A percentile compares a stretch with the other conserved stretches of the same genome.
Conservation (phyloP, 164 flowering plant species). For the Malania oleifera region DNA sequence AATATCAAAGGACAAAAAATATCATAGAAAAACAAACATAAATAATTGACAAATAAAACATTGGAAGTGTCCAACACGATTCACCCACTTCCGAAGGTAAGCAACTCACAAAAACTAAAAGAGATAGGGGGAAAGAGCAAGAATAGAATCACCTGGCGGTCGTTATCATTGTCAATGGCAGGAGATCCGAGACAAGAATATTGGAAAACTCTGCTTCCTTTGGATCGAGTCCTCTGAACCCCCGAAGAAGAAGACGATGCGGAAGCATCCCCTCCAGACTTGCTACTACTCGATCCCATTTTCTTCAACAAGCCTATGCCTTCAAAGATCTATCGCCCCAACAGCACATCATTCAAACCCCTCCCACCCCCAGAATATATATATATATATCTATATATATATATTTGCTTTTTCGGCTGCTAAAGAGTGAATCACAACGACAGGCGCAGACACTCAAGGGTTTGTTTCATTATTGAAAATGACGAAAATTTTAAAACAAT, state of each 20-base stretch:
- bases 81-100: not conserved
- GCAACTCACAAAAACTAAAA: not conserved
- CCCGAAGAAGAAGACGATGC: not conserved
- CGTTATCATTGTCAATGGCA: constrained; percentile 15
- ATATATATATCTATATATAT: no score
- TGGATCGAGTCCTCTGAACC: constrained; percentile 20
- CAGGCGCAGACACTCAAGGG: no score
- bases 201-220: constrained; percentile 34
- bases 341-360: no score
- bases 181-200: constrained; percentile 56
- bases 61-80: not conserved
- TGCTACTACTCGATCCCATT: no score
- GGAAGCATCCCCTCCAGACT: no score
- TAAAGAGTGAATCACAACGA: no score
- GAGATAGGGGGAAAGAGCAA: not conserved
- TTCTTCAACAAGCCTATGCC: no score
- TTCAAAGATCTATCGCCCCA: no score
- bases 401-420: no score
- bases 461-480: no score
- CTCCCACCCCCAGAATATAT: no score
- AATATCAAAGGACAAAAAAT: not conserved
- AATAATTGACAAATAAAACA: not conserved
- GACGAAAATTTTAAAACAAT: no score
- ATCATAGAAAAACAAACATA: not conserved
- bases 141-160: constrained; percentile 24